These are phyloP conservation scores for Saccharomyces uvarum DNA, from an alignment of 1,139 yeast species.

Conservation along the genomic window DNA sequence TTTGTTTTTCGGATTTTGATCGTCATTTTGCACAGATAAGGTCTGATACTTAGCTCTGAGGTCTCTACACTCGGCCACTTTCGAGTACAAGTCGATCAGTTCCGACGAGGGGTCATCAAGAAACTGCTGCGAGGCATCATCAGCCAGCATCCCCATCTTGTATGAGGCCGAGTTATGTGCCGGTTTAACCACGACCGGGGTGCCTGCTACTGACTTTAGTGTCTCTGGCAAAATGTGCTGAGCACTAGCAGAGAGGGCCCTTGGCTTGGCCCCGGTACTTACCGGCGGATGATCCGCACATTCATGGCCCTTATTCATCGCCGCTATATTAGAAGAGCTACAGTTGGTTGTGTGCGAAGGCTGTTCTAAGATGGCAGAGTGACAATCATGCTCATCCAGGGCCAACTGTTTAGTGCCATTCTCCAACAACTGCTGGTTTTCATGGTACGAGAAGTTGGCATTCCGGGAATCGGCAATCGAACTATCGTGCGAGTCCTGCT, in stretches of 20 bases:
- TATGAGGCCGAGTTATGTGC: slow-evolving; percentile 22
- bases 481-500: neutral
- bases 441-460: slow-evolving; percentile 31
- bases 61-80: slow-evolving; percentile 65
- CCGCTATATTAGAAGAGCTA: neutral
- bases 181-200: slow-evolving; percentile 8
- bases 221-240: slow-evolving; percentile 26
- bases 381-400: slow-evolving; percentile 16
- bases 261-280: slow-evolving; percentile 6
- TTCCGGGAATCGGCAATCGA: slow-evolving; percentile 5
- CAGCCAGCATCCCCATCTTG: slow-evolving; percentile 51
- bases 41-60: slow-evolving; percentile 70
- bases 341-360: slow-evolving; percentile 7
- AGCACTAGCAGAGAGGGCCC: slow-evolving; percentile 27
- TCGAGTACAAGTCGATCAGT: slow-evolving; percentile 58
- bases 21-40: slow-evolving; percentile 63
- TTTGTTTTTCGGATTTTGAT: slow-evolving; percentile 74
- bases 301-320: neutral
- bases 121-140: slow-evolving; percentile 56
- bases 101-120: slow-evolving; percentile 61
- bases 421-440: slow-evolving; percentile 27
- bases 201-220: slow-evolving; percentile 13
- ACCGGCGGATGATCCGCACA: neutral
- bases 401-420: slow-evolving; percentile 29
- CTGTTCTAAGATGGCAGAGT: slow-evolving; percentile 14